Evolutionary conservation across 495 filamentous ascomycete species (phyloP), one percentile per base, ranked within the genome.

Genomic region (Wilcoxina mikolae): DNA sequence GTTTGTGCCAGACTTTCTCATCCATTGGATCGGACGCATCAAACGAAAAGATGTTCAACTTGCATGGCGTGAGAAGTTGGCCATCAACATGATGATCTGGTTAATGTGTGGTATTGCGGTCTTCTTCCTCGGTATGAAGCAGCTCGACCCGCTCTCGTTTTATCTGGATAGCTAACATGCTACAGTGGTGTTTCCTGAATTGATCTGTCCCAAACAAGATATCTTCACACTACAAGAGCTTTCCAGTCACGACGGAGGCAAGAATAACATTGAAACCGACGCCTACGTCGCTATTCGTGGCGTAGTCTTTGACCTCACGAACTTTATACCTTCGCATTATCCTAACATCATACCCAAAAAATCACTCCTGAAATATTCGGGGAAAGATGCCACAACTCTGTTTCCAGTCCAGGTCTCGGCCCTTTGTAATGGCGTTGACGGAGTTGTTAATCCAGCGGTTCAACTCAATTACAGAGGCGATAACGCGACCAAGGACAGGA

Each of bases 1-100:
- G 68, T 88, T 75, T 58, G 73, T 95, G 39, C 91, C 91, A 18
- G 85, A 94, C 67, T 84, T 95, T 60, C 61, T 81, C 42, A 86
- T 95, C 68, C 76, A 79, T 45, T 75, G 73, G 64, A 53, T 93
- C 52, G 89, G 89, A 15, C 77, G 85, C 15, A 95, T 95, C 82
- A 79, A 82, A 59, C 82, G 91, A 44, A 90, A 90, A 67, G 91
- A 98, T 64, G 78, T 98, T n/a, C 84, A 87, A 42, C 74, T 81
- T 58, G 91, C 91, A 2, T 98, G 91, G 91, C 78, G 91, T 56
- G 91, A 98, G 67, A 98, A 98, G 74, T 69, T 96, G 53, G 91
- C 91, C 29, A 99, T 99, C 76, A 99, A 99, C 73, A 69, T 96
- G 59, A 77, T 96, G 68, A 99, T 99, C 65, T 99, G 91, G 91